phyloP scores from a whole-genome alignment of 1,284 basidiomycete species.

The Erythrobasidium hasegawianum region DNA sequence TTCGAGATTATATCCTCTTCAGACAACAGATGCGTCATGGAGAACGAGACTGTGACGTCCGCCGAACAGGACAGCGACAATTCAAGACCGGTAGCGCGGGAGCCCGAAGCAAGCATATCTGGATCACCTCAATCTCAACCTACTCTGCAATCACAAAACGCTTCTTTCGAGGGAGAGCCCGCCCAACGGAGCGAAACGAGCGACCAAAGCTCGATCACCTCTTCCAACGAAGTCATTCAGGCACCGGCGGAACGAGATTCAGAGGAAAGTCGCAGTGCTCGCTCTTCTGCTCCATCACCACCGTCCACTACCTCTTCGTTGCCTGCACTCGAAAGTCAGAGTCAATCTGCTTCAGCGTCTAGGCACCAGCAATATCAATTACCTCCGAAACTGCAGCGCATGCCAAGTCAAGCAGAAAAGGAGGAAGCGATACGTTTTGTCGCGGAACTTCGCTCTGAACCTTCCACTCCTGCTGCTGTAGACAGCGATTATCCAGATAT shows the following conservation, averaged over 20 bases:
- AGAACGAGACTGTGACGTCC: neutral
- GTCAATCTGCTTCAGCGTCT: neutral
- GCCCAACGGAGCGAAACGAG: neutral
- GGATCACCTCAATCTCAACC: neutral
- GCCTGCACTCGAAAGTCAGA: neutral
- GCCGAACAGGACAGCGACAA: neutral
- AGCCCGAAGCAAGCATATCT: neutral
- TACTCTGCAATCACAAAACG: neutral
- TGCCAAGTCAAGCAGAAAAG: conserved; percentile 25
- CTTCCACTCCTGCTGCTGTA: conserved; percentile 13
- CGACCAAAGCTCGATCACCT: neutral
- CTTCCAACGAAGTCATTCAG: no score
- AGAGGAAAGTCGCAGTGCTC: neutral
- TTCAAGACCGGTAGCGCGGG: neutral
- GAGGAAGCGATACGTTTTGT: conserved; percentile 22
- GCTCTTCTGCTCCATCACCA: conserved; percentile 25
- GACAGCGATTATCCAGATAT: conserved; percentile 10
- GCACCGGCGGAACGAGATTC: neutral
- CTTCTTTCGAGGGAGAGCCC: neutral
- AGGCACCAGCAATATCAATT: neutral
- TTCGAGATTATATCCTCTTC: conserved; percentile 21
- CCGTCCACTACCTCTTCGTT: neutral
- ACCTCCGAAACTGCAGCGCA: neutral
- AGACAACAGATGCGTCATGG: conserved; percentile 9
- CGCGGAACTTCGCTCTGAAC: conserved; percentile 20